Evolutionary conservation across 768 basidiomycete genomes (phyloP), one percentile per base, ranked within the genome.

Genomic region (Amanita fuliginea): DNA sequence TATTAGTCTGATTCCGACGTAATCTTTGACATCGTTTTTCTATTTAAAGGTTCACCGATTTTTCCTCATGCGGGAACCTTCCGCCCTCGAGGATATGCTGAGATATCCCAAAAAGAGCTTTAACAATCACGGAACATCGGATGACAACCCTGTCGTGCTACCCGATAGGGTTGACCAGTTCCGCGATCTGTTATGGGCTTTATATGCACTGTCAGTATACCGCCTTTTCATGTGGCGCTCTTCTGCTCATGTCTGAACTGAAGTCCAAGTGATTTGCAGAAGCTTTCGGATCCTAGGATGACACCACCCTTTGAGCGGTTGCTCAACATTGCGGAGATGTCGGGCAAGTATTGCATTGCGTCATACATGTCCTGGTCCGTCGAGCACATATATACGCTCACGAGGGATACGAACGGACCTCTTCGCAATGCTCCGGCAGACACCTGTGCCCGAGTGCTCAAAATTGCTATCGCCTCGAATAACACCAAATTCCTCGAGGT

Each of bases 401-500:
- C 61, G 8, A 60, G 64, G 53, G 58, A 62, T 40, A 56, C 64
- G 6, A 47, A 44, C 10, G 62, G 64, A 19, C 65, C 63, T 47
- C 56, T 70, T 33, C 59, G 63, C 36, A 59, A 53, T 42, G 60
- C 60, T 37, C 53, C 64, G 16, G 49, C 67, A 22, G 59, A 60
- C 53, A 58, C 69, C 13, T 69, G 72, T 54, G 69, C 74, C 21
- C 69, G 72, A 13, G 61, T 77, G 26, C 65, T 84, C 41, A 65
- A 71, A 33, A 65, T 83, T 32, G 77, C 81, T 0, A 68, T 73
- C 24, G 62, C 69, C 45, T 76, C 76, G 53, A 59, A 67, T 35
- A 73, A 80, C 49, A 56, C 64, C 35, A 64, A 59, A 18, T 69
- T 85, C 33, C 63, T 74, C 32, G 68, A 70, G 21, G 64, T 77